Conservation (phyloP, 2,329 filamentous ascomycete genomes). For the Paecilomyces fulvus region DNA sequence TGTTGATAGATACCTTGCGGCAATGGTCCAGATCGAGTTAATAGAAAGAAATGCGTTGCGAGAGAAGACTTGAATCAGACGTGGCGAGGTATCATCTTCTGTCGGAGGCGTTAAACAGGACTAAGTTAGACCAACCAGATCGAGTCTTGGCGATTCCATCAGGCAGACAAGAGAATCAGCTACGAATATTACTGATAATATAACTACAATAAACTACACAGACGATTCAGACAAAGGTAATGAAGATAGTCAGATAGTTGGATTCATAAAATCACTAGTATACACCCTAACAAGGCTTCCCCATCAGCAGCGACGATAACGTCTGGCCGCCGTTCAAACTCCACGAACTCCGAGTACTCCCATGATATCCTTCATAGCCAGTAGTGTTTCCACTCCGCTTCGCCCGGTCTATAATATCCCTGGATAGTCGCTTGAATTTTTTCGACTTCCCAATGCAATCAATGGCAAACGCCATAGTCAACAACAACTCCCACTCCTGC, state of each 20-base stretch:
- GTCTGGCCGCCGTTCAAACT: conserved; percentile 24
- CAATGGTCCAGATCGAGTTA: not conserved
- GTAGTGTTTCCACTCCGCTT: conserved; percentile 22
- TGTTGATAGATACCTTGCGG: conserved; percentile 12
- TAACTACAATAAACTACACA: too few relatives aligned
- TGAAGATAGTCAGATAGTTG: too few relatives aligned
- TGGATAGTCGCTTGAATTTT: conserved; percentile 17
- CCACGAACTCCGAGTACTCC: conserved; percentile 33
- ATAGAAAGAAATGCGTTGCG: not conserved
- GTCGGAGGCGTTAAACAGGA: not conserved
- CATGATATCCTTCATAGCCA: conserved; percentile 24
- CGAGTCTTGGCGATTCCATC: conserved; percentile 7
- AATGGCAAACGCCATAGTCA: conserved; percentile 39
- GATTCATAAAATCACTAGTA: conserved; percentile 6
- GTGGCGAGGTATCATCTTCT: not conserved
- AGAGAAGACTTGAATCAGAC: not conserved
- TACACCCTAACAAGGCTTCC: conserved; percentile 23
- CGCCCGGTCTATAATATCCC: conserved; percentile 16
- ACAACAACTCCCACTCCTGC: conserved; percentile 37
- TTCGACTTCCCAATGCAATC: conserved; percentile 33
- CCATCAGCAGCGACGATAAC: conserved; percentile 22
- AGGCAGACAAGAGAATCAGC: too few relatives aligned
- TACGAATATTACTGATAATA: too few relatives aligned
- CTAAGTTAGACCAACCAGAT: not conserved
- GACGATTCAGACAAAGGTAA: too few relatives aligned